Evolutionary conservation across 306 rosid genomes (phyloP), one percentile per base, ranked within the genome.

Genomic region (Corylus americana): DNA sequence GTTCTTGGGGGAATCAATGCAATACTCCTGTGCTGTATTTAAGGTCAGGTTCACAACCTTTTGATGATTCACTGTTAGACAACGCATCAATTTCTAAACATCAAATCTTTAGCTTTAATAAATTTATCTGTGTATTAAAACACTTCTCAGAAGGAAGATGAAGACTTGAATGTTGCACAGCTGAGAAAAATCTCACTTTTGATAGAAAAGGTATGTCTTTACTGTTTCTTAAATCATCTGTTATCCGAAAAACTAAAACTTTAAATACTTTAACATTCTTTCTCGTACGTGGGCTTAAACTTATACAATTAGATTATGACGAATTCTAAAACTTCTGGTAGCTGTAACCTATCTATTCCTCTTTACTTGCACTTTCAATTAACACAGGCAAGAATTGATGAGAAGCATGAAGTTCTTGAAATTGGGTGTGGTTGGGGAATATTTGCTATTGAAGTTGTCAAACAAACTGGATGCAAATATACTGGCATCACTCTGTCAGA

Each of bases 351-450:
- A 71, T 25, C 2, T 22, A 22, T 22, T 22, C 66, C 54, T 71
- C 37, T 7, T 58, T 20, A 22, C 18, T 35, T 73, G 14, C 70
- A 16, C 20, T 68, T 55, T 68, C 13, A 37, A 63, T 80, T 54
- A 77, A 80, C 74, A 8, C 51, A 94, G 98, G 93, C 95, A 48
- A 88, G 83, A 84, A 85, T 94, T 71, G 88, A 77, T 0, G 83
- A 71, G 79, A 85, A 89, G 44, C 98, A 92, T 90, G 91, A 91
- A 80, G 88, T 92, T 69, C 93, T 94, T 54, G 98, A 94, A 74
- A 88, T 94, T 31, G 97, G 98, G 49, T 87, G 93, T 7, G 98
- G 98, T 62, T 94, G 97, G 98, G 97, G 98, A 74, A 88, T 88
- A 79, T 85, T 94, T 87, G 97, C 97, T 48, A 89, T 94, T 61